phyloP scores from a whole-genome alignment of 345 rosid genomes.

The Pistacia atlantica region DNA sequence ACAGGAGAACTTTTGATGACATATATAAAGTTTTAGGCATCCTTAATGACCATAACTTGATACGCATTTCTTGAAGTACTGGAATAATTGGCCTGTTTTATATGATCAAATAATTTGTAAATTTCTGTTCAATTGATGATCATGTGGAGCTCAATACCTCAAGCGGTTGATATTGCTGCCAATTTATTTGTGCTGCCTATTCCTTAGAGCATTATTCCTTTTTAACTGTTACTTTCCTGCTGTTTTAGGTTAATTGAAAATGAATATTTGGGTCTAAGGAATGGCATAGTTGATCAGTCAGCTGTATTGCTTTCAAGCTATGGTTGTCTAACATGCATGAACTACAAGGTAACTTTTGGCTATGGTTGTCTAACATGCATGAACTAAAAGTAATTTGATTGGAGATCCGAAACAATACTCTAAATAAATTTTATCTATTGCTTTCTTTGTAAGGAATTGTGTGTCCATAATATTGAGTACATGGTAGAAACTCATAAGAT shows the following conservation, averaged over 20 bases:
- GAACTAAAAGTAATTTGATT: too few species aligned
- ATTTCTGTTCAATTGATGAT: neutral
- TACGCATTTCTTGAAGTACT: neutral
- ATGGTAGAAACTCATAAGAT: too few species aligned
- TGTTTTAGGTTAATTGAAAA: conserved; percentile 83
- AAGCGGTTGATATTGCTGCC: neutral
- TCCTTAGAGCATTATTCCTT: neutral
- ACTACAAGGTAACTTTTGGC: conserved; percentile 73
- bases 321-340: conserved; percentile 82
- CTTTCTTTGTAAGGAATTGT: too few species aligned
- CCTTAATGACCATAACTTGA: neutral
- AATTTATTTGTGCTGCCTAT: neutral
- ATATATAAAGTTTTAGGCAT: neutral
- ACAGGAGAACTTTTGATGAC: neutral
- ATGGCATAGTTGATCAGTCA: conserved; percentile 96
- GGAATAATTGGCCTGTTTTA: neutral
- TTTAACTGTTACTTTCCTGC: conserved; percentile 13
- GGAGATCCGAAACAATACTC: too few species aligned
- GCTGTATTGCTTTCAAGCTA: conserved; percentile 82
- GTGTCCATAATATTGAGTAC: too few species aligned
- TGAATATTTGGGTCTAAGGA: conserved; percentile 81
- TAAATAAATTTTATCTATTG: too few species aligned
- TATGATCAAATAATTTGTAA: neutral
- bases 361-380: too few species aligned
- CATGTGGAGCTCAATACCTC: neutral